Evolutionary conservation across 352 stramenopile genomes (phyloP).

Genomic region (Pythium pyrilobum): DNA sequence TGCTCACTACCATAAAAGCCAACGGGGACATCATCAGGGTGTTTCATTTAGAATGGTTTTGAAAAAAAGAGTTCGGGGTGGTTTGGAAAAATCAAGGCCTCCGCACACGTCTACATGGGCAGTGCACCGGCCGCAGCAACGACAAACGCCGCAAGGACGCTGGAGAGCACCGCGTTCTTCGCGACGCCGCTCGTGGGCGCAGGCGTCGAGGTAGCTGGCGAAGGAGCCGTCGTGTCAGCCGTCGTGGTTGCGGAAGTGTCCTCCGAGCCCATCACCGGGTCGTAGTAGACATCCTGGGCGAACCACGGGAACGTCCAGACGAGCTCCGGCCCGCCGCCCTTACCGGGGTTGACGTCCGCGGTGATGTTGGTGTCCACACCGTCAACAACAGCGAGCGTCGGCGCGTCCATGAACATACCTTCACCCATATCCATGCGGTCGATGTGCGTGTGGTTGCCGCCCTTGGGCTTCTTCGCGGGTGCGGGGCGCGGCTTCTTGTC

Average conservation of each 20-base stretch:
- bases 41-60: too few relatives aligned
- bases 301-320: constrained; percentile 42
- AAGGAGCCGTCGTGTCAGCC: background rate
- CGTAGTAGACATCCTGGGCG: constrained; percentile 36
- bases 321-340: constrained; percentile 16
- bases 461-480: constrained; percentile 18
- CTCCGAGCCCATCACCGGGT: constrained; percentile 34
- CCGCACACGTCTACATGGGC: background rate
- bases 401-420: constrained; percentile 21
- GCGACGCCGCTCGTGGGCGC: background rate
- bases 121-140: background rate
- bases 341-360: constrained; percentile 14
- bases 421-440: constrained; percentile 13
- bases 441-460: constrained; percentile 10
- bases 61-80: too few relatives aligned
- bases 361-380: constrained; percentile 16
- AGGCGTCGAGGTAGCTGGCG: background rate
- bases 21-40: too few relatives aligned
- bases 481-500: background rate
- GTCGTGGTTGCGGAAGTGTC: background rate
- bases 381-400: constrained; percentile 11
- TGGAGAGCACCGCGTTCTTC: background rate
- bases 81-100: too few relatives aligned
- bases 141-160: background rate
- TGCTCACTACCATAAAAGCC: too few relatives aligned